phyloP scores from a whole-genome alignment of 805 yeast genomes.

The Starmerella davenportii region DNA sequence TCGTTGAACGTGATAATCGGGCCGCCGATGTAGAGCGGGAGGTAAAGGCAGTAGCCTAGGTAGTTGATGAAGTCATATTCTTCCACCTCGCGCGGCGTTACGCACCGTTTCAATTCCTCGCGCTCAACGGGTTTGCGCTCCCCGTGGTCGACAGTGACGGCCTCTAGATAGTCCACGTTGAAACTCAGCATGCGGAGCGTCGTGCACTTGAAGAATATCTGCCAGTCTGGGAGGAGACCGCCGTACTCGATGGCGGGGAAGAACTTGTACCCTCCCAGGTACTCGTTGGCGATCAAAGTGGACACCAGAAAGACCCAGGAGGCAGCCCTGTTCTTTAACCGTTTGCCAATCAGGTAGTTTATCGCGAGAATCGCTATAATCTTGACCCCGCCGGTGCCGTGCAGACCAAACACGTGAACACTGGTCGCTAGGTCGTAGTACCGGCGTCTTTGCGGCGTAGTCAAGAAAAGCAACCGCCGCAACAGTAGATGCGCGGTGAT shows the following conservation, averaged over 20 bases:
- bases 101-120: slow-evolving; percentile 24
- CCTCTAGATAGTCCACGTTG: slow-evolving; percentile 45
- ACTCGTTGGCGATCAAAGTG: slow-evolving; percentile 61
- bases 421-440: slow-evolving; percentile 65
- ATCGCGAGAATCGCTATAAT: slow-evolving; percentile 40
- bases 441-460: slow-evolving; percentile 22
- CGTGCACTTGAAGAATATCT: slow-evolving; percentile 83
- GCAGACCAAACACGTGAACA: slow-evolving; percentile 49
- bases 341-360: slow-evolving; percentile 31
- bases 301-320: slow-evolving; percentile 72
- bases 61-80: slow-evolving; percentile 53
- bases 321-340: slow-evolving; percentile 13
- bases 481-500: slow-evolving; percentile 36
- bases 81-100: slow-evolving; percentile 37
- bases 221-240: slow-evolving; percentile 85
- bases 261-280: slow-evolving; percentile 35
- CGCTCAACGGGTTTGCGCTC: slow-evolving; percentile 18
- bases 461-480: slow-evolving; percentile 26
- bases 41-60: slow-evolving; percentile 58
- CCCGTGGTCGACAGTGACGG: slow-evolving; percentile 1
- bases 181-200: slow-evolving; percentile 68
- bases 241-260: slow-evolving; percentile 41
- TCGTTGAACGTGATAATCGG: slow-evolving; percentile 90
- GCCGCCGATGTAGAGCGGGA: slow-evolving; percentile 88
- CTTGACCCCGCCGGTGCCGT: slow-evolving; percentile 57